Conservation (phyloP, 1,139 yeast species). For the Taiozyma sp. region DNA sequence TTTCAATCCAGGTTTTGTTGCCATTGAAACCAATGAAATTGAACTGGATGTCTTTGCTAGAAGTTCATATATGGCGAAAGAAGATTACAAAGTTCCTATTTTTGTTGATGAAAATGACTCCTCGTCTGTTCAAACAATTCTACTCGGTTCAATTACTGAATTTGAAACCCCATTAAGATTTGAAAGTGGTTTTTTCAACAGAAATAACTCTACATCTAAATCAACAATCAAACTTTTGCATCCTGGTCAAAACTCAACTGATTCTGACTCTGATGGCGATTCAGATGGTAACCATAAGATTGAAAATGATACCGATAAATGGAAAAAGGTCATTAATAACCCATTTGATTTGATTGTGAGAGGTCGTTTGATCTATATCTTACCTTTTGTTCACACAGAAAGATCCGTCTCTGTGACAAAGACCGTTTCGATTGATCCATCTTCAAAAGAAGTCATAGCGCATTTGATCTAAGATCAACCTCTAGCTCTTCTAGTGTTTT, state of each 20-base stretch:
- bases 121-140: constrained; percentile 49
- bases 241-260: constrained; percentile 68
- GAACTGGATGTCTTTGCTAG: constrained; percentile 88
- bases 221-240: constrained; percentile 68
- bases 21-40: constrained; percentile 57
- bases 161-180: constrained; percentile 74
- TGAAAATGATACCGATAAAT: constrained; percentile 41
- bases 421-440: constrained; percentile 54
- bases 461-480: not conserved
- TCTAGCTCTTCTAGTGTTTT: too few species aligned
- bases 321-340: constrained; percentile 72
- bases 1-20: constrained; percentile 80
- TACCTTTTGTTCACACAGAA: constrained; percentile 55
- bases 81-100: constrained; percentile 8
- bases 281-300: constrained; percentile 26
- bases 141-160: constrained; percentile 61
- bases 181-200: constrained; percentile 70
- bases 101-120: constrained; percentile 8
- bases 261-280: constrained; percentile 27
- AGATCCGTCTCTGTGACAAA: constrained; percentile 61
- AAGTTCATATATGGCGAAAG: constrained; percentile 41
- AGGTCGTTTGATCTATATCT: constrained; percentile 72
- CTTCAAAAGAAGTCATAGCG: constrained; percentile 5
- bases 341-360: constrained; percentile 85
- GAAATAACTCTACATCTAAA: constrained; percentile 48